Evolutionary conservation across 2,329 filamentous ascomycete genomes (phyloP).

Genomic region (Cordyceps tenuipes): DNA sequence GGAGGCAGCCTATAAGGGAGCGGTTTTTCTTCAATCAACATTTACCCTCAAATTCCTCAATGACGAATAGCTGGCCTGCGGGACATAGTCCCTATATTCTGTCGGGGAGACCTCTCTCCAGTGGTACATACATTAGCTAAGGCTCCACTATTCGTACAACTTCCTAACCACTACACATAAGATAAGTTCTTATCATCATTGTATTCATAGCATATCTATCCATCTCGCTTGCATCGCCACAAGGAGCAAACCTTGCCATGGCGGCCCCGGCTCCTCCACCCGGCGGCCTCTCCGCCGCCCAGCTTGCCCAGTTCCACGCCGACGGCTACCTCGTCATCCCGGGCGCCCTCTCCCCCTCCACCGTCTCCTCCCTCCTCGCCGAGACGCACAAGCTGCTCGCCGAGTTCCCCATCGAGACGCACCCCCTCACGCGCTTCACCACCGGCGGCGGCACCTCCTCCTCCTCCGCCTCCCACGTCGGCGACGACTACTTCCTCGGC

Average conservation of each 20-base stretch:
- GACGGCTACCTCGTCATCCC: constrained; percentile 91
- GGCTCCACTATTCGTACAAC: no score
- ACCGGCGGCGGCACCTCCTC: constrained; percentile 63
- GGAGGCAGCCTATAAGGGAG: no score
- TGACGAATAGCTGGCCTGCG: no score
- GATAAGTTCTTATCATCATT: no score
- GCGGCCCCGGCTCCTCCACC: not conserved
- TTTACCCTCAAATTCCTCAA: no score
- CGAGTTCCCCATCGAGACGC: constrained; percentile 67
- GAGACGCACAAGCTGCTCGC: constrained; percentile 70
- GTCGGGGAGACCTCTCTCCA: no score
- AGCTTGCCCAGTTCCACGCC: constrained; percentile 62
- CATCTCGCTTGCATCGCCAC: not conserved
- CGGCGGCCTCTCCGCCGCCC: constrained; percentile 58
- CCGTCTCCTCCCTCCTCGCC: constrained; percentile 58
- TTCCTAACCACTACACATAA: no score
- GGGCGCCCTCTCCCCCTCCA: constrained; percentile 58
- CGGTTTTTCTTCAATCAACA: no score
- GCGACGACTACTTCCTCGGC: constrained; percentile 86
- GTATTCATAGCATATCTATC: no score
- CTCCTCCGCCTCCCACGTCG: constrained; percentile 59
- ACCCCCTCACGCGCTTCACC: constrained; percentile 90
- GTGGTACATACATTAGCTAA: no score
- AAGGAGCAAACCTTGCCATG: not conserved
- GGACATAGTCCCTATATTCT: no score